Evolutionary conservation across 2,329 filamentous ascomycete species (phyloP).

Genomic region (Claviceps maximensis): DNA sequence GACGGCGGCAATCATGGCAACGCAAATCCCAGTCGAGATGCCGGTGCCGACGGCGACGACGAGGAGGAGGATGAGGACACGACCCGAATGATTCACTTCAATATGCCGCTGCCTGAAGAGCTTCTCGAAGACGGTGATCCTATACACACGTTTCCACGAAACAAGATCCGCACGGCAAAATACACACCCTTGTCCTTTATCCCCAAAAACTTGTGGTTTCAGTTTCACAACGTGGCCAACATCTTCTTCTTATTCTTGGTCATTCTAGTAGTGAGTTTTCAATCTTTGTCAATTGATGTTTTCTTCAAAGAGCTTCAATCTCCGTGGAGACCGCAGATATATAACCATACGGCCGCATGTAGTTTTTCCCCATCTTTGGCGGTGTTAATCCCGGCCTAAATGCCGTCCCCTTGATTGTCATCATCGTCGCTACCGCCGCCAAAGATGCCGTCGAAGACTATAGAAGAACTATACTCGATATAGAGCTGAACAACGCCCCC

Average conservation of each 20-base stretch:
- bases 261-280: slow-evolving; percentile 68
- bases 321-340: no score
- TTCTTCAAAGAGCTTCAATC: no score
- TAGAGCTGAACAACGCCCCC: slow-evolving; percentile 88
- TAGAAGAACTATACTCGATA: slow-evolving; percentile 79
- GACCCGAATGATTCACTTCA: slow-evolving; percentile 65
- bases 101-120: slow-evolving; percentile 61
- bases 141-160: slow-evolving; percentile 57
- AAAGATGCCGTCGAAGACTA: slow-evolving; percentile 97
- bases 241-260: slow-evolving; percentile 96
- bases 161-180: slow-evolving; percentile 96
- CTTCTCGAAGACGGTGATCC: slow-evolving; percentile 69
- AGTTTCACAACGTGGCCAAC: slow-evolving; percentile 98
- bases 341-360: slow-evolving; percentile 10
- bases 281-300: neutral
- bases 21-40: slow-evolving; percentile 21
- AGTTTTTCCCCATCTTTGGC: slow-evolving; percentile 97
- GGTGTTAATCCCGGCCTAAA: slow-evolving; percentile 81
- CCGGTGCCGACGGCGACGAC: slow-evolving; percentile 22
- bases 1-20: slow-evolving; percentile 16
- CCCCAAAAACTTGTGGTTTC: slow-evolving; percentile 93
- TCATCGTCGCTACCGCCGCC: slow-evolving; percentile 73
- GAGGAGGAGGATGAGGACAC: slow-evolving; percentile 26
- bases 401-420: slow-evolving; percentile 84
- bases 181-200: slow-evolving; percentile 93